Evolutionary conservation across 2,329 filamentous ascomycete genomes (phyloP).

Genomic region (Trichoderma arundinaceum): DNA sequence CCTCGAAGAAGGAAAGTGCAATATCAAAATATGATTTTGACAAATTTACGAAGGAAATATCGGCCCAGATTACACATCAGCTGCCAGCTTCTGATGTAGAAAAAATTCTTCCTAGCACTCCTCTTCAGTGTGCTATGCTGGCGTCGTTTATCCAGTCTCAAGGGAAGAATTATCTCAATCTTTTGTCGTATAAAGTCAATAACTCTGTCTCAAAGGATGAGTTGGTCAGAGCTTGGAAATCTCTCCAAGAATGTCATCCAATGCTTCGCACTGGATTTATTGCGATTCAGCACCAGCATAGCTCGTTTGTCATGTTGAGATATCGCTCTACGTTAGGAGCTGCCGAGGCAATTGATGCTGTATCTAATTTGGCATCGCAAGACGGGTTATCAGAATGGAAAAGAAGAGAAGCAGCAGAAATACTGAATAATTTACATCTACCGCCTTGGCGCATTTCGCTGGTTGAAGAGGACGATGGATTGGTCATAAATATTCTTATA

Average conservation of each 20-base stretch:
- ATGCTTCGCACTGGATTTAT: slow-evolving; percentile 81
- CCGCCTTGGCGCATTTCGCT: slow-evolving; percentile 70
- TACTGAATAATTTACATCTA: slow-evolving; percentile 53
- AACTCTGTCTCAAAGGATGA: slow-evolving; percentile 44
- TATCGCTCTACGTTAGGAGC: slow-evolving; percentile 45
- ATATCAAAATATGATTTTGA: slow-evolving; percentile 47
- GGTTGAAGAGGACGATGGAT: slow-evolving; percentile 38
- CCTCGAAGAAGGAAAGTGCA: slow-evolving; percentile 15
- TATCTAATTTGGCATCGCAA: not conserved
- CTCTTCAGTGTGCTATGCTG: slow-evolving; percentile 80
- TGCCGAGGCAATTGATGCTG: not conserved
- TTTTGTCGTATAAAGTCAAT: slow-evolving; percentile 61
- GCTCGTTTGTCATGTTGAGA: slow-evolving; percentile 77
- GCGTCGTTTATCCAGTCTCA: slow-evolving; percentile 72
- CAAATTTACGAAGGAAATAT: slow-evolving; percentile 46
- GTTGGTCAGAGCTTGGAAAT: slow-evolving; percentile 65
- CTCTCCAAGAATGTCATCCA: slow-evolving; percentile 60
- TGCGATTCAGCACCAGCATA: slow-evolving; percentile 61
- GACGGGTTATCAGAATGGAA: slow-evolving; percentile 45
- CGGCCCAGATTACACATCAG: slow-evolving; percentile 38
- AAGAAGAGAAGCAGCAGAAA: slow-evolving; percentile 38
- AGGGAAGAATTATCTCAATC: slow-evolving; percentile 77
- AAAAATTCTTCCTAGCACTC: slow-evolving; percentile 75
- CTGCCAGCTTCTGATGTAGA: slow-evolving; percentile 50
- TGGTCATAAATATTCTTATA: slow-evolving; percentile 56